phyloP scores from a whole-genome alignment of 768 basidiomycete species.

The Pisolithus microcarpus region DNA sequence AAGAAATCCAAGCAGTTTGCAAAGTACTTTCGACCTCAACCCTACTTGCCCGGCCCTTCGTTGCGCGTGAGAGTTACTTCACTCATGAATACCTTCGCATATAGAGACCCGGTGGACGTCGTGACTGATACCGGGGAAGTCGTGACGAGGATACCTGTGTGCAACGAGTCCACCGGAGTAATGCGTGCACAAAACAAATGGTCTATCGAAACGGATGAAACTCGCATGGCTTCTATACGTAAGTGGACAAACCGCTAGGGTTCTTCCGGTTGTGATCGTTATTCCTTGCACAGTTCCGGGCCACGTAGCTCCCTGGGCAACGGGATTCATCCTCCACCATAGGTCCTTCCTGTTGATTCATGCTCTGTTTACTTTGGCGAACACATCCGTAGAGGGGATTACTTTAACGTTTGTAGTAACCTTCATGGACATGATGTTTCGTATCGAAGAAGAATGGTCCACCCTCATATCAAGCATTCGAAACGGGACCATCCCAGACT shows the following conservation, averaged over 20 bases:
- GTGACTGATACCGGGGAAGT: neutral
- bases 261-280: neutral
- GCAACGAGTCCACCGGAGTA: neutral
- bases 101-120: neutral
- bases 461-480: constrained; percentile 12
- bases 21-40: constrained; percentile 3
- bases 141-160: neutral
- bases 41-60: too few species aligned
- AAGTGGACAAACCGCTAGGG: neutral
- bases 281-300: constrained; percentile 7
- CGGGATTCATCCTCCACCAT: constrained; percentile 6
- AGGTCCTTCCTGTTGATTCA: constrained; percentile 16
- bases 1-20: constrained; percentile 4
- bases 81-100: neutral
- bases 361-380: constrained; percentile 14
- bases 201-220: neutral
- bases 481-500: constrained; percentile 10
- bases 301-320: constrained; percentile 10
- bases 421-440: constrained; percentile 9
- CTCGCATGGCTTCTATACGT: neutral
- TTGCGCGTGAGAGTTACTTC: neutral
- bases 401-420: neutral
- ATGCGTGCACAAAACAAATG: neutral
- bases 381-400: constrained; percentile 1
- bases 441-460: constrained; percentile 13